Percentiles rank a stretch among this genome's conserved stretches.
phyloP scores from a whole-genome alignment of 1,139 yeast species.

The Candida glucosophila region DNA sequence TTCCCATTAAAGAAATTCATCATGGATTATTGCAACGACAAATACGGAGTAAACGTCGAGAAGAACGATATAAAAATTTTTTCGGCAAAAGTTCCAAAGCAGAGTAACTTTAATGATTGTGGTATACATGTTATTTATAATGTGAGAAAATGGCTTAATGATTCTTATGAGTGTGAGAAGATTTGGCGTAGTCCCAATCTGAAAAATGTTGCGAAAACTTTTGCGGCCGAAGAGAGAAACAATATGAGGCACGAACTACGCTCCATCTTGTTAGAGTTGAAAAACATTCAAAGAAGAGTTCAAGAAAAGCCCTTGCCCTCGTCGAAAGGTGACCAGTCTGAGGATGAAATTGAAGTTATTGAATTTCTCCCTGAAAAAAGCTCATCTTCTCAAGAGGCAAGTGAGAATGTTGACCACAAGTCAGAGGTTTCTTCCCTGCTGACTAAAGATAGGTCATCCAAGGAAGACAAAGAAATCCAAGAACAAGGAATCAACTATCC shows the following conservation, averaged over 20 bases:
- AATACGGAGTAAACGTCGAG: slow-evolving; percentile 39
- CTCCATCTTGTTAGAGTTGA: slow-evolving; percentile 17
- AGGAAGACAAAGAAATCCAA: too few relatives aligned
- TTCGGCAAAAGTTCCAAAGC: slow-evolving; percentile 67
- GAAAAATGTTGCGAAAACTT: slow-evolving; percentile 11
- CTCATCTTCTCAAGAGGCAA: not conserved
- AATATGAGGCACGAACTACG: slow-evolving; percentile 24
- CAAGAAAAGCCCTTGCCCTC: not conserved
- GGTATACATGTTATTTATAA: slow-evolving; percentile 89
- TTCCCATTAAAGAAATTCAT: slow-evolving; percentile 55
- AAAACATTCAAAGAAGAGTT: slow-evolving; percentile 9
- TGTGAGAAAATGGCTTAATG: slow-evolving; percentile 52
- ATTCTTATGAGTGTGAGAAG: slow-evolving; percentile 40
- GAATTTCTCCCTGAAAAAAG: slow-evolving; percentile 6
- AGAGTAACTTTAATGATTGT: slow-evolving; percentile 87
- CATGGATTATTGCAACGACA: slow-evolving; percentile 64
- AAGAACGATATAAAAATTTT: slow-evolving; percentile 34
- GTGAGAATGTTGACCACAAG: not conserved
- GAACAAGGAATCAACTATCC: too few relatives aligned
- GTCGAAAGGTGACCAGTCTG: slow-evolving; percentile 6
- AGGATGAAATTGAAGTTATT: slow-evolving; percentile 16
- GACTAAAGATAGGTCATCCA: too few relatives aligned
- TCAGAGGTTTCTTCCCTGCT: not conserved
- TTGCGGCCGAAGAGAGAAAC: slow-evolving; percentile 25
- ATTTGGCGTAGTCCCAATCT: slow-evolving; percentile 36